Evolutionary conservation across 2,329 filamentous ascomycete species (phyloP).

Genomic region (Microcyclospora pomicola): DNA sequence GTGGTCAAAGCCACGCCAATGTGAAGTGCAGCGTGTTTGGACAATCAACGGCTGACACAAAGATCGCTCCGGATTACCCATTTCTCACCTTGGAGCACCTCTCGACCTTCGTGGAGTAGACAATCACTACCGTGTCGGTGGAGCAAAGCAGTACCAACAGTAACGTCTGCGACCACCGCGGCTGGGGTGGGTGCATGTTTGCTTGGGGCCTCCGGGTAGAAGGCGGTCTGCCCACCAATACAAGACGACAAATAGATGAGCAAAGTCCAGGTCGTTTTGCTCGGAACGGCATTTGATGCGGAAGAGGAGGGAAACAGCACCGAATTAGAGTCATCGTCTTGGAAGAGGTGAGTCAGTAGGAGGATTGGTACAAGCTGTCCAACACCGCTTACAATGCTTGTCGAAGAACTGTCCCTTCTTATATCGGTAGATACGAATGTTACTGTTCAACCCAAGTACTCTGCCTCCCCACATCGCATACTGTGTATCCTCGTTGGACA

Average conservation of each 20-base stretch:
- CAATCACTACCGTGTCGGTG: constrained; percentile 85
- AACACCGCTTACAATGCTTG: constrained; percentile 61
- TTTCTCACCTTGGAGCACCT: constrained; percentile 71
- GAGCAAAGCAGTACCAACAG: constrained; percentile 73
- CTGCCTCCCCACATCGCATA: constrained; percentile 58
- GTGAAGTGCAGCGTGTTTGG: not conserved
- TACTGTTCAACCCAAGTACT: constrained; percentile 70
- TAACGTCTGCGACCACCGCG: constrained; percentile 57
- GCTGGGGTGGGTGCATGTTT: constrained; percentile 25
- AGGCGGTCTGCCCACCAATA: constrained; percentile 77
- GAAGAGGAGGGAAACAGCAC: constrained; percentile 42
- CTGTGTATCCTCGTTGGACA: constrained; percentile 19
- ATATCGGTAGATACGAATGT: constrained; percentile 83
- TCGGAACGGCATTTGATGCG: constrained; percentile 32
- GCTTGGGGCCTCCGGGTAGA: constrained; percentile 54
- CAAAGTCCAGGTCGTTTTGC: constrained; percentile 79
- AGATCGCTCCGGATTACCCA: constrained; percentile 83
- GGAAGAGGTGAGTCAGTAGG: not conserved
- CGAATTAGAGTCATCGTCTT: constrained; percentile 78
- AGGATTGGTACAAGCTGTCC: not conserved
- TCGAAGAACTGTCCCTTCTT: constrained; percentile 79
- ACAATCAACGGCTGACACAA: constrained; percentile 43
- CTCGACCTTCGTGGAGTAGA: constrained; percentile 72
- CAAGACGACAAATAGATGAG: constrained; percentile 80
- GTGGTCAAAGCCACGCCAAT: constrained; percentile 28